phyloP scores from a whole-genome alignment of 1,284 basidiomycete genomes.

The Lentinus polychrous region DNA sequence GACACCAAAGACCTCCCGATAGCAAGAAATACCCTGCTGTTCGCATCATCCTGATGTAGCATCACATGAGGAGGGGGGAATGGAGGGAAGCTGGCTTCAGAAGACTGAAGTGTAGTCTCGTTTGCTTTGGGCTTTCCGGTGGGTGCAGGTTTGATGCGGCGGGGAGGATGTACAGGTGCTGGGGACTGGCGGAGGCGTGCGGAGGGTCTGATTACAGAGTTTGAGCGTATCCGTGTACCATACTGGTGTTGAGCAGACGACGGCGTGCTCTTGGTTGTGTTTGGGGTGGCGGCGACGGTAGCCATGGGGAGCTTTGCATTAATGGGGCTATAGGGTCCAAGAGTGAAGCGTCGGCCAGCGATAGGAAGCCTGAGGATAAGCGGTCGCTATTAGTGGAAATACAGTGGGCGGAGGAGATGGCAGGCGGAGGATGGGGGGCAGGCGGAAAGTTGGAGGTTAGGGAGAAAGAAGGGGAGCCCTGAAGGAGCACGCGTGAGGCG shows the following conservation, averaged over 20 bases:
- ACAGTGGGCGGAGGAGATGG: constrained; percentile 12
- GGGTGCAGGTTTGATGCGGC: constrained; percentile 32
- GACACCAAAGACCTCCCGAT: constrained; percentile 65
- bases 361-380: constrained; percentile 14
- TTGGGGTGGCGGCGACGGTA: constrained; percentile 19
- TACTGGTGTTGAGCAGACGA: constrained; percentile 33
- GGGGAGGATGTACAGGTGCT: constrained; percentile 26
- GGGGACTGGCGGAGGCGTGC: constrained; percentile 39
- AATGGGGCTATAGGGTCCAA: constrained; percentile 20
- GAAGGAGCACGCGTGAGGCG: constrained; percentile 26
- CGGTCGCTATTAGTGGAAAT: constrained; percentile 9
- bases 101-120: constrained; percentile 7
- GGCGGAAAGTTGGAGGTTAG: constrained; percentile 26
- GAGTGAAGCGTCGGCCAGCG: constrained; percentile 35
- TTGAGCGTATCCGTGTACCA: constrained; percentile 50
- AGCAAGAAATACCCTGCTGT: constrained; percentile 61
- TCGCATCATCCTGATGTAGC: constrained; percentile 65
- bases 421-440: constrained; percentile 19
- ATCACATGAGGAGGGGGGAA: constrained; percentile 58
- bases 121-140: constrained; percentile 15
- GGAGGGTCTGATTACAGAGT: constrained; percentile 44
- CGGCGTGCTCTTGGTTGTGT: constrained; percentile 14
- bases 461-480: constrained; percentile 24
- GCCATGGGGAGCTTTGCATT: constrained; percentile 32
- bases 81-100: constrained; percentile 19